Evolutionary conservation across 306 rosid genomes (phyloP).

Genomic region (Aeschynomene evenia): DNA sequence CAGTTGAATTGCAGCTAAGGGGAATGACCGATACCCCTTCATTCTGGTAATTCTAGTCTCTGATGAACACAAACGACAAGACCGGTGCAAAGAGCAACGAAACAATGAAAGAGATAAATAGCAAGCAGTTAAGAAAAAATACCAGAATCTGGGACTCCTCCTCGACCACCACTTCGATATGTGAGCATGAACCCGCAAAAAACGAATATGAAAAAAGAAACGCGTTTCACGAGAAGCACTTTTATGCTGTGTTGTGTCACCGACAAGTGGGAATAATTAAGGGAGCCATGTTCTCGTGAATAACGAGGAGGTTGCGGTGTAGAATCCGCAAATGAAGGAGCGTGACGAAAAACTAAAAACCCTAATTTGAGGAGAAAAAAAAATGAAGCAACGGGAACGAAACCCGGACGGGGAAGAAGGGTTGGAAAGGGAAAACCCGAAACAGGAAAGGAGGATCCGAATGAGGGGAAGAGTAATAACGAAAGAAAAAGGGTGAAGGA

Average conservation of each 20-base stretch:
- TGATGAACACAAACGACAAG: background rate
- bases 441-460: background rate
- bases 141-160: slow-evolving; percentile 6
- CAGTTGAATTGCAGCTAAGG: background rate
- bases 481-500: background rate
- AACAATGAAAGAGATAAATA: background rate
- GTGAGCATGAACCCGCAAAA: slow-evolving; percentile 25
- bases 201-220: background rate
- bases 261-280: background rate
- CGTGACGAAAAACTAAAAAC: background rate
- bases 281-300: background rate
- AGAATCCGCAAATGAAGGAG: background rate
- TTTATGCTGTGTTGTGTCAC: background rate
- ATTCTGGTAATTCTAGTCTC: background rate
- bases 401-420: background rate
- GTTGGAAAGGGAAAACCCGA: background rate
- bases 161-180: background rate
- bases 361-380: background rate
- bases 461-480: background rate
- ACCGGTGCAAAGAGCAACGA: background rate
- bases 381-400: background rate
- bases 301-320: background rate
- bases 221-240: slow-evolving; percentile 11
- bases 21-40: background rate
- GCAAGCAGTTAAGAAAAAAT: slow-evolving; percentile 6